phyloP scores from a whole-genome alignment of 305 asterid genomes.

The Rubia tinctorum region DNA sequence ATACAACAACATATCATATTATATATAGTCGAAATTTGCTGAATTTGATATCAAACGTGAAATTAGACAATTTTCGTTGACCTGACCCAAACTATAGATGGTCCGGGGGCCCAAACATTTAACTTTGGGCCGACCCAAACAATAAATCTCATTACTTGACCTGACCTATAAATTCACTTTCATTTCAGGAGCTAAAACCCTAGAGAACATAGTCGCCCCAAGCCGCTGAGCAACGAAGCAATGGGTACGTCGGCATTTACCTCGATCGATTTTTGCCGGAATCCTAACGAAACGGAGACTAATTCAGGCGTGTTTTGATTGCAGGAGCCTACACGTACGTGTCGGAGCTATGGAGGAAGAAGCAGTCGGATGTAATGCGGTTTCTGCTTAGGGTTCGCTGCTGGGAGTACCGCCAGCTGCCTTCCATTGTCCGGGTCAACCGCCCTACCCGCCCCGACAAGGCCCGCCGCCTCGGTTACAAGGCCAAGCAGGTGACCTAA shows the following conservation, averaged over 20 bases:
- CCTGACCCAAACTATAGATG: no score
- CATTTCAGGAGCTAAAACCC: neutral
- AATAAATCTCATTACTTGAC: neutral
- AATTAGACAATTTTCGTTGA: no score
- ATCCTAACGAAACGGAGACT: neutral
- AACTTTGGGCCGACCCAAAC: neutral
- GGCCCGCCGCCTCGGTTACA: constrained; percentile 9
- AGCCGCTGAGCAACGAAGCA: neutral
- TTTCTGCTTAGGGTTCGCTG: constrained; percentile 11
- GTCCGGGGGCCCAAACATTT: neutral
- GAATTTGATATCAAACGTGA: no score
- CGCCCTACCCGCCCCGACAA: constrained; percentile 9
- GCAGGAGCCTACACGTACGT: constrained; percentile 11
- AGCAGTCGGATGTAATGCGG: constrained; percentile 12
- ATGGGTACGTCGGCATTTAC: neutral
- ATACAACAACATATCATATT: no score
- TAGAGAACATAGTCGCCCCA: neutral
- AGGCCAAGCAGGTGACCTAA: constrained; percentile 9
- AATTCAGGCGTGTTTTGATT: neutral
- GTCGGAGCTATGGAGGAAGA: constrained; percentile 12
- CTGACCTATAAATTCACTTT: neutral
- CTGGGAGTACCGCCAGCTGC: constrained; percentile 12
- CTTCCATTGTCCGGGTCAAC: constrained; percentile 6
- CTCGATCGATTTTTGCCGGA: neutral
- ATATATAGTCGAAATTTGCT: no score